Percentiles rank a stretch among this genome's conserved stretches.
Conservation (phyloP, 1,284 basidiomycete genomes). For the Ceratobasidium sp. region DNA sequence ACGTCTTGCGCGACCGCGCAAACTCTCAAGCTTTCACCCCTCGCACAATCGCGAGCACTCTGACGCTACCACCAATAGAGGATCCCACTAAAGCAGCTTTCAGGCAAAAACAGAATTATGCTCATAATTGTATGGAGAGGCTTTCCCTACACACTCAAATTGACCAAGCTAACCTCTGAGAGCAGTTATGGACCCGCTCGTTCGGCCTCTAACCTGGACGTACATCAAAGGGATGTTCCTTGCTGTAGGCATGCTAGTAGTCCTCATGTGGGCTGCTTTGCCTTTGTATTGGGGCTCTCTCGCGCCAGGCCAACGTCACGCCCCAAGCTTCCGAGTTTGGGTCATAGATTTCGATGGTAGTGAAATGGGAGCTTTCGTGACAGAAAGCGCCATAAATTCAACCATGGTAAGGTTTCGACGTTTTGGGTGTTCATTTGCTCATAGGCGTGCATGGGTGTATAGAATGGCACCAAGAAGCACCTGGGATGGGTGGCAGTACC, state of each 20-base stretch:
- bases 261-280: slow-evolving; percentile 38
- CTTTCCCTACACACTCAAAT: not conserved
- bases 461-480: slow-evolving; percentile 43
- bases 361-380: slow-evolving; percentile 49
- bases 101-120: slow-evolving; percentile 21
- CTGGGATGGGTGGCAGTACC: slow-evolving; percentile 49
- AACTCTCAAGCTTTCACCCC: slow-evolving; percentile 9
- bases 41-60: not conserved
- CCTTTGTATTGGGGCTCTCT: slow-evolving; percentile 41
- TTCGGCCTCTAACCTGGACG: slow-evolving; percentile 33
- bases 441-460: slow-evolving; percentile 32
- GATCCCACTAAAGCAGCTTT: slow-evolving; percentile 8
- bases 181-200: slow-evolving; percentile 34
- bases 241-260: slow-evolving; percentile 28
- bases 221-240: slow-evolving; percentile 39
- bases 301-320: slow-evolving; percentile 28
- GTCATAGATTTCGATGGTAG: slow-evolving; percentile 58
- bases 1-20: slow-evolving; percentile 7
- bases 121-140: slow-evolving; percentile 3
- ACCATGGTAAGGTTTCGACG: slow-evolving; percentile 45
- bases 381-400: slow-evolving; percentile 20
- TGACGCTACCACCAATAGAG: not conserved
- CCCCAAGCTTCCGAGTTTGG: slow-evolving; percentile 51
- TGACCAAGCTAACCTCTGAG: too few species aligned
- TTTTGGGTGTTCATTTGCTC: slow-evolving; percentile 44